These are phyloP conservation scores for Inosperma sp. DNA, from an alignment of 768 basidiomycete species.

Conservation along the genomic window DNA sequence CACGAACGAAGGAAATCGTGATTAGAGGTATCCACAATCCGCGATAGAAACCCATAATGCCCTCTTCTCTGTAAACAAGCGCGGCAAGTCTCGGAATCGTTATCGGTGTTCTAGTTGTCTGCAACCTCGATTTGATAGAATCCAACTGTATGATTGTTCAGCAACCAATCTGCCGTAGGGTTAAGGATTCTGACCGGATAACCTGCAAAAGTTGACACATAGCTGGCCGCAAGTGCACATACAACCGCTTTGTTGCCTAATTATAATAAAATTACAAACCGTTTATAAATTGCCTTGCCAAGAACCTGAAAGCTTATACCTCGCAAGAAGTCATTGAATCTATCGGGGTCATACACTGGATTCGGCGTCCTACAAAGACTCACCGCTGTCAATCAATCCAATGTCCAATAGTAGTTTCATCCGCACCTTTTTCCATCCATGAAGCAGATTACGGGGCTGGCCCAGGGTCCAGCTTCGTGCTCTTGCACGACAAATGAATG, in stretches of 20 bases:
- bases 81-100: conserved; percentile 68
- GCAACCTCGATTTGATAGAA: conserved; percentile 89
- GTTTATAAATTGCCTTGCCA: conserved; percentile 8
- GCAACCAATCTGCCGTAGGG: neutral
- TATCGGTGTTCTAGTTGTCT: conserved; percentile 73
- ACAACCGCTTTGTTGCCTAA: conserved; percentile 83
- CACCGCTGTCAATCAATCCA: conserved; percentile 2
- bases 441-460: conserved; percentile 60
- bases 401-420: neutral
- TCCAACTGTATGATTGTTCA: conserved; percentile 55
- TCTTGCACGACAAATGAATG: conserved; percentile 44
- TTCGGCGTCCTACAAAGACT: conserved; percentile 44
- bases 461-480: conserved; percentile 72
- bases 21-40: conserved; percentile 89
- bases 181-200: conserved; percentile 55
- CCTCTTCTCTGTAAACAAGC: conserved; percentile 77
- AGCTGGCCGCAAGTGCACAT: conserved; percentile 86
- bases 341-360: conserved; percentile 58
- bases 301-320: conserved; percentile 37
- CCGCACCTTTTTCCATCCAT: conserved; percentile 71
- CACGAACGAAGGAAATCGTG: conserved; percentile 95
- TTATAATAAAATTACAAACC: conserved; percentile 14
- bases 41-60: conserved; percentile 86
- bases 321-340: conserved; percentile 62
- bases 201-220: conserved; percentile 88